phyloP scores from a whole-genome alignment of 1,139 yeast species.

The Meyerozyma smithsonii region DNA sequence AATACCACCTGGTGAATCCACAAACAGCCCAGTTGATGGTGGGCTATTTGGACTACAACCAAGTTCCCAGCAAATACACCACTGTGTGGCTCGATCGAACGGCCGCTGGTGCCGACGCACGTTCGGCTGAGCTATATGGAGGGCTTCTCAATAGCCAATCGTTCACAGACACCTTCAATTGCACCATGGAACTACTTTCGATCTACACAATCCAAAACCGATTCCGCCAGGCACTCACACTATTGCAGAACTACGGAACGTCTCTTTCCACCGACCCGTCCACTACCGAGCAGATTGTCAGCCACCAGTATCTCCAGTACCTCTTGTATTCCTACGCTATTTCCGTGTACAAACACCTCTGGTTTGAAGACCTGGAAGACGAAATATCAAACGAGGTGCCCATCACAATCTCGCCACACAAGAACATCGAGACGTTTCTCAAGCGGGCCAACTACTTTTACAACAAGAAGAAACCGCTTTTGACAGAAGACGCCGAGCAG shows the following conservation, averaged over 20 bases:
- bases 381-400: background rate
- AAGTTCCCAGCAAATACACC: background rate
- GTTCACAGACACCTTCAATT: background rate
- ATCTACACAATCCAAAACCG: background rate
- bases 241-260: background rate
- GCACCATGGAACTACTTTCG: background rate
- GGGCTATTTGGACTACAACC: background rate
- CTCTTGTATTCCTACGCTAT: background rate
- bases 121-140: background rate
- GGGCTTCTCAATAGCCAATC: background rate
- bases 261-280: background rate
- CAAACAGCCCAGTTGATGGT: slow-evolving; percentile 4
- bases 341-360: background rate
- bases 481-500: background rate
- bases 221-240: background rate
- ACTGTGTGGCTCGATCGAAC: background rate
- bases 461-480: slow-evolving; percentile 1
- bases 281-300: background rate
- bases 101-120: background rate
- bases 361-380: slow-evolving; percentile 2
- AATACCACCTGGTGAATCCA: slow-evolving; percentile 9
- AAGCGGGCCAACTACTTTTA: slow-evolving; percentile 3
- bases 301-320: background rate
- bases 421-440: slow-evolving; percentile 1
- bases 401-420: background rate